Conservation (phyloP, 164 flowering plant genomes). For the Warburgia ugandensis region DNA sequence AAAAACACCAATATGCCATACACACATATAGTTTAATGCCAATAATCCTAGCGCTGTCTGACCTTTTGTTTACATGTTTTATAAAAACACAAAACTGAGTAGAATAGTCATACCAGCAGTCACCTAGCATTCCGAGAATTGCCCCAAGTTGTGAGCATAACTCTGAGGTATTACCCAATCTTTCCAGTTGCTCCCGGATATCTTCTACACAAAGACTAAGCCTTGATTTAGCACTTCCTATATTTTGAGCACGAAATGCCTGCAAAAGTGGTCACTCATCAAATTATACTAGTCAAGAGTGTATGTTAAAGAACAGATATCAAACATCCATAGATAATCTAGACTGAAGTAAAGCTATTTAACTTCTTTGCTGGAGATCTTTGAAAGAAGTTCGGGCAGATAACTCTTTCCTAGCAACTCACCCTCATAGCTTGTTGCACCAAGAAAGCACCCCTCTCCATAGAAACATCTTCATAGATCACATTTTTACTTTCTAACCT, state of each 20-base stretch:
- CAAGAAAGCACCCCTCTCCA: slow-evolving; percentile 94
- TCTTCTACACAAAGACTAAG: slow-evolving; percentile 76
- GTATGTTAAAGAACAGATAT: too few species aligned
- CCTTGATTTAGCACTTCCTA: slow-evolving; percentile 92
- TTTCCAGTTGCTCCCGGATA: slow-evolving; percentile 66
- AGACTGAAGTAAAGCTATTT: neutral
- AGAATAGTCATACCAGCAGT: slow-evolving; percentile 65
- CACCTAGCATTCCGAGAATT: slow-evolving; percentile 97
- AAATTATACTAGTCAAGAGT: too few species aligned
- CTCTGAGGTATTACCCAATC: slow-evolving; percentile 59
- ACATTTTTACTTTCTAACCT: slow-evolving; percentile 38
- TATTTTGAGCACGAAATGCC: slow-evolving; percentile 89
- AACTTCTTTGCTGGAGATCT: neutral
- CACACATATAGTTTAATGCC: too few species aligned
- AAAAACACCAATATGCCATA: too few species aligned
- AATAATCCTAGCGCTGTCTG: too few species aligned
- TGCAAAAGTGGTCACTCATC: slow-evolving; percentile 18
- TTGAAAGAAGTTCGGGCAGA: neutral
- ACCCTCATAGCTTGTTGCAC: slow-evolving; percentile 99
- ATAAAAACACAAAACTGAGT: neutral
- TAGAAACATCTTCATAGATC: slow-evolving; percentile 81
- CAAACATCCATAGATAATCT: neutral
- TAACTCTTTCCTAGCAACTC: slow-evolving; percentile 18
- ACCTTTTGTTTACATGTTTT: too few species aligned
- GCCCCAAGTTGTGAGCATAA: slow-evolving; percentile 97